Conservation (phyloP, 2,329 filamentous ascomycete genomes). For the Monilinia fructigena region DNA sequence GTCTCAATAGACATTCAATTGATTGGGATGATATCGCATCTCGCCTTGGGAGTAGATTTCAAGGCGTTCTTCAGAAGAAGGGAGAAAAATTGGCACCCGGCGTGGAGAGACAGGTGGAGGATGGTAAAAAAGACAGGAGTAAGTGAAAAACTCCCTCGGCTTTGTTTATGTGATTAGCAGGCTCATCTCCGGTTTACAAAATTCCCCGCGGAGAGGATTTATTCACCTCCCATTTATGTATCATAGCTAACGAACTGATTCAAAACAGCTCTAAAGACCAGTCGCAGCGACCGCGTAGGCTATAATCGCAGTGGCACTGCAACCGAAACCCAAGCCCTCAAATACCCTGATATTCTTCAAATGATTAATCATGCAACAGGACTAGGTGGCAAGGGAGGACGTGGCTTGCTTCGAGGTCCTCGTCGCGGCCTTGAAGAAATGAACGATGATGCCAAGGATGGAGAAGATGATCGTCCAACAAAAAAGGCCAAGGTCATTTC, state of each 20-base stretch:
- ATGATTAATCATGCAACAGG: constrained; percentile 4
- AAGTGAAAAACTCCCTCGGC: background rate
- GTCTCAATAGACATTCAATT: background rate
- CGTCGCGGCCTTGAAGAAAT: background rate
- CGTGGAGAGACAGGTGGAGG: background rate
- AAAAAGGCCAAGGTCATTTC: background rate
- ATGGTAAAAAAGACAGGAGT: constrained; percentile 6
- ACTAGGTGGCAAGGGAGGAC: constrained; percentile 5
- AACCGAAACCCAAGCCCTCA: constrained; percentile 11
- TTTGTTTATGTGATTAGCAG: background rate
- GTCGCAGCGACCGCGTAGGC: background rate
- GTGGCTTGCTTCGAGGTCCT: constrained; percentile 8
- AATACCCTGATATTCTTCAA: constrained; percentile 11
- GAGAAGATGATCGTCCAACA: background rate
- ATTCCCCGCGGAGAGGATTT: background rate
- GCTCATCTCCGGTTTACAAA: background rate
- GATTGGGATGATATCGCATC: constrained; percentile 12
- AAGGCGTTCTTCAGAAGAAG: constrained; percentile 1
- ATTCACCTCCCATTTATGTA: background rate
- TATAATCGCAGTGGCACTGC: constrained; percentile 6
- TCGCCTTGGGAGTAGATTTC: background rate
- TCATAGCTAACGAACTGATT: background rate
- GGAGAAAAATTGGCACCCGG: constrained; percentile 15
- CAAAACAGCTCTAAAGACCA: constrained; percentile 3
- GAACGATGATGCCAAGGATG: background rate